phyloP scores from a whole-genome alignment of 768 basidiomycete genomes.

The Galerina sulciceps region DNA sequence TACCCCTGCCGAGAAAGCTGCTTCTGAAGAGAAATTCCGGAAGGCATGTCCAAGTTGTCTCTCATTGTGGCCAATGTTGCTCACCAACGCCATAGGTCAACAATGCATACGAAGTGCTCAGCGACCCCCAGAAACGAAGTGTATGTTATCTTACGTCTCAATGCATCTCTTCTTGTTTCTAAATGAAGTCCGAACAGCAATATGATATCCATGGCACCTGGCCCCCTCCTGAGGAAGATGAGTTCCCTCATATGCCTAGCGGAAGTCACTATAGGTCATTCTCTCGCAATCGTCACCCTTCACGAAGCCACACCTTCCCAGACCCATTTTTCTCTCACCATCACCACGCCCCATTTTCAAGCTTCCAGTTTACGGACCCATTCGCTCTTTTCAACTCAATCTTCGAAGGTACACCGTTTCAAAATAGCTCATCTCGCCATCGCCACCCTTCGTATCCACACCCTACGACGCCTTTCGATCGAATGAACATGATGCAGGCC shows the following conservation, averaged over 20 bases:
- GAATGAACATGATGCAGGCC: constrained; percentile 35
- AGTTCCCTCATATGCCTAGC: constrained; percentile 21
- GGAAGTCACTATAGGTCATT: constrained; percentile 26
- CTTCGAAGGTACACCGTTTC: constrained; percentile 50
- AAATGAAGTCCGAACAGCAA: constrained; percentile 36
- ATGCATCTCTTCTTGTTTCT: constrained; percentile 2
- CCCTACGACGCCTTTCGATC: constrained; percentile 35
- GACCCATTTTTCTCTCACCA: constrained; percentile 44
- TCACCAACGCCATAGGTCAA: constrained; percentile 52
- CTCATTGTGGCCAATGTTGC: not conserved
- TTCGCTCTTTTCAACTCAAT: constrained; percentile 76
- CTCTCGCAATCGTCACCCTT: constrained; percentile 24
- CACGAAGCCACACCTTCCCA: constrained; percentile 38
- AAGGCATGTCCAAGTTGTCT: constrained; percentile 27
- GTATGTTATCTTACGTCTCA: constrained; percentile 32
- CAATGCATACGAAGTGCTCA: constrained; percentile 79
- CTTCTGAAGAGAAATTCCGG: constrained; percentile 61
- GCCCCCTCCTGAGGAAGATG: constrained; percentile 61
- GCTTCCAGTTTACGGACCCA: constrained; percentile 70
- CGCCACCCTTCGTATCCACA: constrained; percentile 31
- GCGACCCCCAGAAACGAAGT: constrained; percentile 60
- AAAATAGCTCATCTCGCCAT: constrained; percentile 27
- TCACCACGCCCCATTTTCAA: constrained; percentile 30
- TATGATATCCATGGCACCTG: constrained; percentile 78
- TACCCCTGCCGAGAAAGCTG: constrained; percentile 60